phyloP scores from a whole-genome alignment of 1,284 basidiomycete genomes.

The Boletus austroedulis region DNA sequence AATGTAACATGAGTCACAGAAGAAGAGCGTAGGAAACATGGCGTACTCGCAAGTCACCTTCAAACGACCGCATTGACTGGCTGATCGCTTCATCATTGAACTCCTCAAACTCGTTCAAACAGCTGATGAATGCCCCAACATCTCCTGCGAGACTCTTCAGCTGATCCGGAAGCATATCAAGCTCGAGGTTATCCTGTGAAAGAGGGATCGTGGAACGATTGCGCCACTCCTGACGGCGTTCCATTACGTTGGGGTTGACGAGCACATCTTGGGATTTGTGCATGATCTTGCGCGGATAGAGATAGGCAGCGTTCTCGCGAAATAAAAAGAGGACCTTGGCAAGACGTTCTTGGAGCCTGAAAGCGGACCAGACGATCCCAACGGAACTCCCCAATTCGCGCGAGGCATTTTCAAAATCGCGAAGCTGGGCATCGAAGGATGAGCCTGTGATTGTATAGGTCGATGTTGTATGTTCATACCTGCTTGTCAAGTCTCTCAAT shows the following conservation, averaged over 20 bases:
- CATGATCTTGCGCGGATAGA: constrained; percentile 32
- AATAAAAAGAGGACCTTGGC: constrained; percentile 34
- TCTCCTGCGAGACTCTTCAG: constrained; percentile 46
- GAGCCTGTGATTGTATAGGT: not conserved
- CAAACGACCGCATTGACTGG: constrained; percentile 47
- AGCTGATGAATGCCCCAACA: constrained; percentile 48
- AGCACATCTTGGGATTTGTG: constrained; percentile 28
- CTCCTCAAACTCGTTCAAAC: constrained; percentile 54
- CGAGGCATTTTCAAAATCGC: constrained; percentile 36
- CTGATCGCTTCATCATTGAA: constrained; percentile 55
- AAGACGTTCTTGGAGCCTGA: constrained; percentile 33
- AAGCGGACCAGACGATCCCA: constrained; percentile 35
- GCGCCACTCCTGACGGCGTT: constrained; percentile 26
- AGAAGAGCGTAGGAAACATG: not conserved
- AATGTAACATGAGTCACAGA: not conserved
- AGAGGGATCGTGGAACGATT: constrained; percentile 14
- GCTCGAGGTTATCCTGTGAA: constrained; percentile 27
- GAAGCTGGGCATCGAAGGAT: constrained; percentile 21
- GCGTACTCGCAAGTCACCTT: constrained; percentile 48
- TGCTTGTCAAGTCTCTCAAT: constrained; percentile 35
- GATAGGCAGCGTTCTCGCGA: constrained; percentile 35
- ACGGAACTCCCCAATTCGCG: constrained; percentile 37
- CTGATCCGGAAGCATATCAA: constrained; percentile 35
- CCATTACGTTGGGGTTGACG: constrained; percentile 32
- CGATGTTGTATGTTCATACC: constrained; percentile 23